Evolutionary conservation across 768 basidiomycete species (phyloP).

Genomic region (Paxillus involutus): DNA sequence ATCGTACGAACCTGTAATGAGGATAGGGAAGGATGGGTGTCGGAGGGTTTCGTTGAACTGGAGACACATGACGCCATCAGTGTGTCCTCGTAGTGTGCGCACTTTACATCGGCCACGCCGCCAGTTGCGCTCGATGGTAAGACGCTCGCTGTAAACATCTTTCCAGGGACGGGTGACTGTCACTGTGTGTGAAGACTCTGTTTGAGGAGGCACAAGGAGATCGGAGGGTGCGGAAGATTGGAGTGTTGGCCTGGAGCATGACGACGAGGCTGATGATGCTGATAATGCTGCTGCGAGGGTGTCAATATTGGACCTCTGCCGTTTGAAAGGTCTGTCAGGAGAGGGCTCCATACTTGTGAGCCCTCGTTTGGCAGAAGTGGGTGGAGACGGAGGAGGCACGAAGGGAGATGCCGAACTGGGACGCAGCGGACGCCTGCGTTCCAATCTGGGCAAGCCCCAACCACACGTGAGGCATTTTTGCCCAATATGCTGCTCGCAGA

Average conservation of each 20-base stretch:
- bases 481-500: slow-evolving; percentile 98
- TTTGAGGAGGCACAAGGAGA: slow-evolving; percentile 32
- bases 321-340: slow-evolving; percentile 46
- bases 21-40: slow-evolving; percentile 85
- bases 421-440: slow-evolving; percentile 59
- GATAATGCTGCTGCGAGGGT: slow-evolving; percentile 7
- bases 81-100: slow-evolving; percentile 87
- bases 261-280: slow-evolving; percentile 15
- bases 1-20: slow-evolving; percentile 98
- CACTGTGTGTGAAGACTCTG: slow-evolving; percentile 22
- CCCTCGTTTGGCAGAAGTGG: slow-evolving; percentile 38
- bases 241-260: slow-evolving; percentile 1
- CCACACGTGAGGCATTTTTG: slow-evolving; percentile 96
- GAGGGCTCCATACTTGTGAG: slow-evolving; percentile 30
- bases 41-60: slow-evolving; percentile 87
- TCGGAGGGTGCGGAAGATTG: slow-evolving; percentile 2
- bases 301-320: slow-evolving; percentile 35
- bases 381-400: slow-evolving; percentile 27
- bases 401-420: slow-evolving; percentile 40
- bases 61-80: slow-evolving; percentile 95
- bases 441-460: slow-evolving; percentile 92
- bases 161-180: slow-evolving; percentile 92
- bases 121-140: slow-evolving; percentile 97
- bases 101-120: slow-evolving; percentile 86
- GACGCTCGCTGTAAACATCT: slow-evolving; percentile 95